A percentile compares a stretch with the other conserved stretches of the same genome.
Conservation (phyloP, 306 rosid genomes). For the Datisca glomerata region DNA sequence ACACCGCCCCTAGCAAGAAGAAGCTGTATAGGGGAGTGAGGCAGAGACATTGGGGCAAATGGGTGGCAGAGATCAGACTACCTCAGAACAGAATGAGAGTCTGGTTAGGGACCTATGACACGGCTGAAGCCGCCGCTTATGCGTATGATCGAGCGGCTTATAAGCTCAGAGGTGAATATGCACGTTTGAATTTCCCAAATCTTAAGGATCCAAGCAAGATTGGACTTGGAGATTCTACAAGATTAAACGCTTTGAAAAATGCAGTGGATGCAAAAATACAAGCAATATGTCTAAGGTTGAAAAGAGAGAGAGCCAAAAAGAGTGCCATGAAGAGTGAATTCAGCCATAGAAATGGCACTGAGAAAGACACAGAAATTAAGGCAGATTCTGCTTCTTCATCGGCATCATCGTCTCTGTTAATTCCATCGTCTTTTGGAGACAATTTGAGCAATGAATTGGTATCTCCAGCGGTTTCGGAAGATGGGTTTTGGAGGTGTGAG, state of each 20-base stretch:
- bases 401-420: not conserved
- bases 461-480: conserved; percentile 33
- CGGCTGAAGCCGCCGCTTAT: conserved; percentile 94
- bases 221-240: conserved; percentile 54
- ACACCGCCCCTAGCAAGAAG: conserved; percentile 35
- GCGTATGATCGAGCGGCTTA: conserved; percentile 93
- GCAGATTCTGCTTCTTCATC: not conserved
- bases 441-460: conserved; percentile 29
- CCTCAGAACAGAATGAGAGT: conserved; percentile 97
- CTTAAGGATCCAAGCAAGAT: conserved; percentile 53
- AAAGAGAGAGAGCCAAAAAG: conserved; percentile 59
- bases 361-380: too few species aligned
- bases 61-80: conserved; percentile 94
- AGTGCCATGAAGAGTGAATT: not conserved
- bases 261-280: conserved; percentile 83
- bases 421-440: conserved; percentile 9
- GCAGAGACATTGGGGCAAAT: conserved; percentile 99
- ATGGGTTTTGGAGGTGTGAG: conserved; percentile 35
- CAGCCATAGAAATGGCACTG: too few species aligned
- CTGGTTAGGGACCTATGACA: conserved; percentile 92
- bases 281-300: conserved; percentile 79
- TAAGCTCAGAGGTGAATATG: conserved; percentile 90
- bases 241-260: conserved; percentile 48
- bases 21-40: conserved; percentile 96
- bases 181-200: conserved; percentile 85